Evolutionary conservation across 768 basidiomycete species (phyloP).

Genomic region (Albatrellus ellisii): DNA sequence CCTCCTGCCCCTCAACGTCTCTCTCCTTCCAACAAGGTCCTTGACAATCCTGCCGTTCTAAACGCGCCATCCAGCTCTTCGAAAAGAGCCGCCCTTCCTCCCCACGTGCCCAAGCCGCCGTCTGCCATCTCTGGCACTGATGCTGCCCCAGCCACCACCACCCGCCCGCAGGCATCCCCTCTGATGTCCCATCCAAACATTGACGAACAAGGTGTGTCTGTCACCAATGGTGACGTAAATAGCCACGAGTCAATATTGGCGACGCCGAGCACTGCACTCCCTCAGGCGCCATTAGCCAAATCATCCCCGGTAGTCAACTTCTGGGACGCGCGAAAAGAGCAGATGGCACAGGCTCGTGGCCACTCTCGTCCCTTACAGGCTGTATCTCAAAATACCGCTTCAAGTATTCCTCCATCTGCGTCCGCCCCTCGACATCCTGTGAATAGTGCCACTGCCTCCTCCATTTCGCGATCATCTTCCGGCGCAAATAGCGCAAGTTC

Average conservation of each 20-base stretch:
- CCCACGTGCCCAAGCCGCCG: slow-evolving; percentile 2
- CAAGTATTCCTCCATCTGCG: slow-evolving; percentile 1
- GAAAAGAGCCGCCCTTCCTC: neutral
- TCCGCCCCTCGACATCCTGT: slow-evolving; percentile 1
- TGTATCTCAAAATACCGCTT: slow-evolving; percentile 3
- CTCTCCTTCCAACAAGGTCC: neutral
- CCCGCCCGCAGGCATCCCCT: slow-evolving; percentile 4
- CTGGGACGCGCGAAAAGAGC: slow-evolving; percentile 30
- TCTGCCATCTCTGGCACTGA: slow-evolving; percentile 4
- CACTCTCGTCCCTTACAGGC: slow-evolving; percentile 13
- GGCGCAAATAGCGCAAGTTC: neutral
- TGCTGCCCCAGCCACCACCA: neutral
- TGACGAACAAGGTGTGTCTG: slow-evolving; percentile 2
- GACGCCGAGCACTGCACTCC: slow-evolving; percentile 3
- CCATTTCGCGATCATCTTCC: slow-evolving; percentile 3
- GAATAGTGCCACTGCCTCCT: neutral
- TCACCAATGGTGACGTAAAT: slow-evolving; percentile 1
- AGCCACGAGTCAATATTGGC: slow-evolving; percentile 5
- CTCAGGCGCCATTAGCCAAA: slow-evolving; percentile 11
- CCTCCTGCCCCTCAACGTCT: slow-evolving; percentile 5
- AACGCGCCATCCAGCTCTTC: slow-evolving; percentile 5
- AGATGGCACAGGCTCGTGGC: slow-evolving; percentile 22
- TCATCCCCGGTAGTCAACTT: slow-evolving; percentile 23
- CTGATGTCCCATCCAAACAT: neutral
- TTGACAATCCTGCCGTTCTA: neutral